Percentiles rank a stretch among this genome's conserved stretches.
phyloP scores from a whole-genome alignment of 2,329 filamentous ascomycete species.

The Apiospora rasikravindrae region DNA sequence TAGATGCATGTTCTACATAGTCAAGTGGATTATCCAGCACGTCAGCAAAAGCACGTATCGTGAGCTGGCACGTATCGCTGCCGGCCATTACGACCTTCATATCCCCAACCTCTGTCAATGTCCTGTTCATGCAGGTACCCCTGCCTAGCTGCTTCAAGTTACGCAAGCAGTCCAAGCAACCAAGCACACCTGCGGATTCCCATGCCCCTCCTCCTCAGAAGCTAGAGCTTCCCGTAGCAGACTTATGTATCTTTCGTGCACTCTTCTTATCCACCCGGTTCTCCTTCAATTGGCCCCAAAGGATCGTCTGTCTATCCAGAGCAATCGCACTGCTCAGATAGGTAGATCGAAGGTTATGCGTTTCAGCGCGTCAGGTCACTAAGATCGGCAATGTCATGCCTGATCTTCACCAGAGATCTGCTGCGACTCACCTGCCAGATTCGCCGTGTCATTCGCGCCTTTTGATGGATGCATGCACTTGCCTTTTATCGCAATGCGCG shows the following conservation, averaged over 20 bases:
- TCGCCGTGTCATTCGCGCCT: not conserved
- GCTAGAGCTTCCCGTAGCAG: not conserved
- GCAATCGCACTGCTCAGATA: not conserved
- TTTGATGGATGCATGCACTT: not conserved
- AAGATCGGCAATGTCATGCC: not conserved
- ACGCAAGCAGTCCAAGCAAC: slow-evolving; percentile 11
- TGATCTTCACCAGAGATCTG: not conserved
- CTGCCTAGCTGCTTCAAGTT: slow-evolving; percentile 13
- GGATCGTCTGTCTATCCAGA: not conserved
- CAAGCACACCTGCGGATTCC: not conserved
- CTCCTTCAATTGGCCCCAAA: not conserved
- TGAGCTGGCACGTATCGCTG: not conserved
- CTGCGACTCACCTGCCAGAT: not conserved
- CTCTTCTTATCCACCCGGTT: not conserved
- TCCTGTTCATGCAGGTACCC: slow-evolving; percentile 13
- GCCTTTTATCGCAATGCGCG: not conserved
- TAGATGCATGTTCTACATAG: not conserved
- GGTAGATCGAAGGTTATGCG: not conserved
- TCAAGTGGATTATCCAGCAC: not conserved
- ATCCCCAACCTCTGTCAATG: slow-evolving; percentile 1
- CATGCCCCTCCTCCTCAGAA: slow-evolving; percentile 8
- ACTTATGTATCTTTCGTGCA: not conserved
- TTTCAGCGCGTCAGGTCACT: not conserved
- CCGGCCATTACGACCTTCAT: not conserved
- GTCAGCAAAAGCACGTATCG: slow-evolving; percentile 5